These are phyloP conservation scores for Talaromyces trachyspermus DNA, from an alignment of 495 filamentous ascomycete species.

Conservation along the genomic window DNA sequence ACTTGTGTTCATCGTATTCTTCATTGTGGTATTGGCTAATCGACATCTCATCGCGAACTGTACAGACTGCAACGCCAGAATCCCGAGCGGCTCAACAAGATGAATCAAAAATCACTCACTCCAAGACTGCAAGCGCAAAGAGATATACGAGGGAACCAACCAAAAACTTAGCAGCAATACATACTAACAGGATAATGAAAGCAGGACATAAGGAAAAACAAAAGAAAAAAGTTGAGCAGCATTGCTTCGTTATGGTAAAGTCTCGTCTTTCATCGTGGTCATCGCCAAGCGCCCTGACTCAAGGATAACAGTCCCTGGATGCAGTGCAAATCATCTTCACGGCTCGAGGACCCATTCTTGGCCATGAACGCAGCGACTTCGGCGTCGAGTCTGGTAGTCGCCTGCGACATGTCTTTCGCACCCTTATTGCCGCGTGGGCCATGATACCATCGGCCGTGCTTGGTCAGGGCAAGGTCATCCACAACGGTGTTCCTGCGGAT, in stretches of 20 bases:
- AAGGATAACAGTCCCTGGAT: slow-evolving; percentile 71
- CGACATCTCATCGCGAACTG: too few species aligned
- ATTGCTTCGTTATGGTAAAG: slow-evolving; percentile 1
- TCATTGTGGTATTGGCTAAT: too few species aligned
- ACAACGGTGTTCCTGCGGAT: slow-evolving; percentile 7
- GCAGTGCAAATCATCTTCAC: slow-evolving; percentile 66
- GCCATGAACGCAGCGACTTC: slow-evolving; percentile 67
- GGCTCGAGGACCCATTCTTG: slow-evolving; percentile 49
- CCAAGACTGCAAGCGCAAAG: too few species aligned
- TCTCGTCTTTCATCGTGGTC: not conserved
- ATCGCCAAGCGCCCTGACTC: slow-evolving; percentile 59
- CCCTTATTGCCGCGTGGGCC: not conserved
- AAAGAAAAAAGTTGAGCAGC: not conserved
- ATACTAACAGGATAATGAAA: too few species aligned
- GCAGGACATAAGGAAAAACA: not conserved
- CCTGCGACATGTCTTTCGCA: not conserved
- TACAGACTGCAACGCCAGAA: too few species aligned
- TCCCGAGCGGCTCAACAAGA: too few species aligned
- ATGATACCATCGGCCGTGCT: not conserved
- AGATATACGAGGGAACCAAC: too few species aligned
- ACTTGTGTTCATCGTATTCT: too few species aligned
- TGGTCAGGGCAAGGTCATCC: slow-evolving; percentile 5
- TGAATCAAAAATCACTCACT: too few species aligned
- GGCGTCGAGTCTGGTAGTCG: slow-evolving; percentile 15
- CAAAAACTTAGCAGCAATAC: too few species aligned